Evolutionary conservation across 495 filamentous ascomycete genomes (phyloP).

Genomic region (Darksidea phi): DNA sequence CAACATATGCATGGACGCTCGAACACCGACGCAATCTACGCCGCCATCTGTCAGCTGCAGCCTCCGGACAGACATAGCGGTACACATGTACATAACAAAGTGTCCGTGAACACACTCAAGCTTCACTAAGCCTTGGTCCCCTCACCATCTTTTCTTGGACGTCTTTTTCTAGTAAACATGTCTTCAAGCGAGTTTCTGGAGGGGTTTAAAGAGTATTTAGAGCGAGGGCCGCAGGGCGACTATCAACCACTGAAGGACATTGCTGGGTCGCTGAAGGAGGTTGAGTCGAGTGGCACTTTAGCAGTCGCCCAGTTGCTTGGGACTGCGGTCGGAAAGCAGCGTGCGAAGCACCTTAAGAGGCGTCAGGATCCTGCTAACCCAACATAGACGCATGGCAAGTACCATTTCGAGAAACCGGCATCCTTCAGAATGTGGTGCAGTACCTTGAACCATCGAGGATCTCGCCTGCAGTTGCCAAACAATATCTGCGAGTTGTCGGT

Average conservation of each 20-base stretch:
- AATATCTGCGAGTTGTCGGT: constrained; percentile 34
- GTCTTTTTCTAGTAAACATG: constrained; percentile 3
- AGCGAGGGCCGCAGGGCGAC: background rate
- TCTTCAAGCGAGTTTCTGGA: constrained; percentile 18
- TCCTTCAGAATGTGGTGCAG: constrained; percentile 12
- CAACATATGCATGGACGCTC: background rate
- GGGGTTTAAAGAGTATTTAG: constrained; percentile 10
- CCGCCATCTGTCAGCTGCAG: background rate
- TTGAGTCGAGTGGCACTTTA: background rate
- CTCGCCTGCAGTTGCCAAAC: constrained; percentile 9
- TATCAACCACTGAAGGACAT: constrained; percentile 3
- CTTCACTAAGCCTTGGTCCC: background rate
- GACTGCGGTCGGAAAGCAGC: constrained; percentile 24
- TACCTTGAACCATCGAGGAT: constrained; percentile 9
- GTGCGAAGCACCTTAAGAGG: constrained; percentile 1
- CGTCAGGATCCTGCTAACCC: background rate
- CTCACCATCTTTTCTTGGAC: background rate
- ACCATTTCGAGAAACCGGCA: constrained; percentile 11
- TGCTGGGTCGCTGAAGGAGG: constrained; percentile 1
- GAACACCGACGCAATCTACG: background rate
- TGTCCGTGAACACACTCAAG: constrained; percentile 1
- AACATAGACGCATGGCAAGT: constrained; percentile 18
- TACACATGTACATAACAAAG: background rate
- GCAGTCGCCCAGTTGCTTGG: constrained; percentile 17
- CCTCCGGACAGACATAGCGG: background rate